Percentiles rank a stretch among this genome's conserved stretches.
Conservation (phyloP, 1,139 yeast genomes). For the Wickerhamomyces sp. region DNA sequence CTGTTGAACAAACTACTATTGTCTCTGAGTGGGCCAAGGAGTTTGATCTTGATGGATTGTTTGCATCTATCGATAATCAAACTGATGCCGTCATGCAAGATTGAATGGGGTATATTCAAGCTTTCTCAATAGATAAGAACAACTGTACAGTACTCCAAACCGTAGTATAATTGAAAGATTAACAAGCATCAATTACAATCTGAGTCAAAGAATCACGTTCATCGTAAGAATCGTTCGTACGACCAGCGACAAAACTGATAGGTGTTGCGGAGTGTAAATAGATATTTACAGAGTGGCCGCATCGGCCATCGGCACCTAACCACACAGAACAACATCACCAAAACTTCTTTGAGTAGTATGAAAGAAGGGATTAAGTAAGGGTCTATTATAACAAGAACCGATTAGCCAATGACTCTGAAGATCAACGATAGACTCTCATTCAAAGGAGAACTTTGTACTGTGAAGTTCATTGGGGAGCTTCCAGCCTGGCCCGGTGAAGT, state of each 20-base stretch:
- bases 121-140: no score
- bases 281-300: no score
- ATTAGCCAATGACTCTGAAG: not conserved
- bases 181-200: no score
- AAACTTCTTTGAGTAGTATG: not conserved
- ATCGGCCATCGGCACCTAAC: no score
- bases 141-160: not conserved
- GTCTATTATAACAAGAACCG: no score
- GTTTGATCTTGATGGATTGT: constrained; percentile 83
- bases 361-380: no score
- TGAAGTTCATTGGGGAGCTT: constrained; percentile 55
- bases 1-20: constrained; percentile 72
- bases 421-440: constrained; percentile 44
- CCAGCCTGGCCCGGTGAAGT: constrained; percentile 53
- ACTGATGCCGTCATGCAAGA: constrained; percentile 13
- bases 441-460: constrained; percentile 52
- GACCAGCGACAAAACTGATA: no score
- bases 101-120: not conserved
- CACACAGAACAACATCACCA: not conserved
- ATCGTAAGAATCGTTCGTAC: no score
- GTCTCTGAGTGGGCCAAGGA: constrained; percentile 93
- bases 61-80: constrained; percentile 34
- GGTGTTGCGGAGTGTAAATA: no score
- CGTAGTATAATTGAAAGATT: no score
- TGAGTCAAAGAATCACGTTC: no score